Conservation (phyloP, 2,329 filamentous ascomycete genomes). For the Diaporthe vexans region DNA sequence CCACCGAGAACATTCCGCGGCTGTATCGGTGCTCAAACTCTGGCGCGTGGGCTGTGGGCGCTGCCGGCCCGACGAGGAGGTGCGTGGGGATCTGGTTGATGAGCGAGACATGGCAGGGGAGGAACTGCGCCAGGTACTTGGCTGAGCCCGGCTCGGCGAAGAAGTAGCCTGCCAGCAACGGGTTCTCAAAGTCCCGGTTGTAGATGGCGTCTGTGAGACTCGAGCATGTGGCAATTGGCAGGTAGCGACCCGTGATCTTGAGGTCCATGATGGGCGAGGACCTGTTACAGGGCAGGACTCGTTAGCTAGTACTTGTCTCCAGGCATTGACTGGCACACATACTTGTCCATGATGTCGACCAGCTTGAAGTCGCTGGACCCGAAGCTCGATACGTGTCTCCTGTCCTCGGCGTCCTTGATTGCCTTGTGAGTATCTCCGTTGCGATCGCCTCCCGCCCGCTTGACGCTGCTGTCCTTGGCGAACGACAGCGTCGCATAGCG, state of each 20-base stretch:
- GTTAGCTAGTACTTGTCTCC: background rate
- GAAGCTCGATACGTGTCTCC: conserved; percentile 46
- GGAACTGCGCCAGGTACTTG: conserved; percentile 72
- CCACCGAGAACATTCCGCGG: conserved; percentile 58
- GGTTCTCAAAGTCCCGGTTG: conserved; percentile 45
- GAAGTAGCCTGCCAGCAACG: conserved; percentile 46
- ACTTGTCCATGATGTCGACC: conserved; percentile 48
- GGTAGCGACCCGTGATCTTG: conserved; percentile 48
- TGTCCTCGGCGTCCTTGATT: conserved; percentile 47
- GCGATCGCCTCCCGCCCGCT: conserved; percentile 42
- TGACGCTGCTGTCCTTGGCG: conserved; percentile 40
- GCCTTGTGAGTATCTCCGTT: conserved; percentile 44
- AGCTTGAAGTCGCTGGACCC: conserved; percentile 46
- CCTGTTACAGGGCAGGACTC: conserved; percentile 33
- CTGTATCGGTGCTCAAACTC: conserved; percentile 55
- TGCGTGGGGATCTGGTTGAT: conserved; percentile 70
- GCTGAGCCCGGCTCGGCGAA: conserved; percentile 50
- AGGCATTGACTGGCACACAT: background rate
- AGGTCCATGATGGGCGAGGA: conserved; percentile 44
- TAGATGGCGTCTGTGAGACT: conserved; percentile 49
- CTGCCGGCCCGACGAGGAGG: conserved; percentile 61
- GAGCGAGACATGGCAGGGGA: conserved; percentile 63
- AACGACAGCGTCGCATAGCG: conserved; percentile 52
- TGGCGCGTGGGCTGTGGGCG: conserved; percentile 49
- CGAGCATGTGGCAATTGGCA: conserved; percentile 47